Evolutionary conservation across 1,139 yeast species (phyloP), one percentile per base, ranked within the genome.

Genomic region (Pichia sp.): DNA sequence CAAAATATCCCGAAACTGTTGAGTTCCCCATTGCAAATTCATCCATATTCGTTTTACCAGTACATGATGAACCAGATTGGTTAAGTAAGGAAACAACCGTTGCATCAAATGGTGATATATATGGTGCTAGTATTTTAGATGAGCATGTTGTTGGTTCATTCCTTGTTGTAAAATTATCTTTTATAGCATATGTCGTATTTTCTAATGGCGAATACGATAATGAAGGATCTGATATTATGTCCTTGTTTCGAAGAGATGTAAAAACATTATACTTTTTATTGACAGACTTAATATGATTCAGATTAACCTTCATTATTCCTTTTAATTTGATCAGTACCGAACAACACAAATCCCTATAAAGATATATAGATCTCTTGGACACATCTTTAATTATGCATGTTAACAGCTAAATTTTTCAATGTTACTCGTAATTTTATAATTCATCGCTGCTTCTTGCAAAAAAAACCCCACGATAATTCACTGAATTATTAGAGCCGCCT

Each of bases 11-110:
- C 59, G 70, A 74, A 34, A 76, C 72, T 57, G 63, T 81, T 1
- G 81, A 72, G 4, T 87, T 80, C 3, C 98, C 99, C 98, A 94
- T 94, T 1, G 95, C 98, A 67, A 92, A 94, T 65, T 94, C 97
- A 65, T 94, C 99, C 76, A 94, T 70, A 56, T 92, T 92, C n/a
- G 95, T 75, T 63, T 90, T 92, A 0, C 96, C 97, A 0, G 80
- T 65, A n/a, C 81, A 60, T 1, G 63, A 55, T 25, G 74, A 71
- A 0, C 89, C 87, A 3, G 72, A 69, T 0, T 62, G 55, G 16
- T 70, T 61, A n/a, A 92, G 63, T 8, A 80, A 26, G 27, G 8
- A 26, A 26, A 79, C 77, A 2, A 82, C 84, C 0, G 97, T 87
- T 6, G 97, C 87, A 51, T 84, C 80, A 58, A 76, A 89, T 0